A percentile compares a stretch with the other conserved stretches of the same genome.
phyloP scores from a whole-genome alignment of 345 rosid genomes.

The Physaria fendleri region DNA sequence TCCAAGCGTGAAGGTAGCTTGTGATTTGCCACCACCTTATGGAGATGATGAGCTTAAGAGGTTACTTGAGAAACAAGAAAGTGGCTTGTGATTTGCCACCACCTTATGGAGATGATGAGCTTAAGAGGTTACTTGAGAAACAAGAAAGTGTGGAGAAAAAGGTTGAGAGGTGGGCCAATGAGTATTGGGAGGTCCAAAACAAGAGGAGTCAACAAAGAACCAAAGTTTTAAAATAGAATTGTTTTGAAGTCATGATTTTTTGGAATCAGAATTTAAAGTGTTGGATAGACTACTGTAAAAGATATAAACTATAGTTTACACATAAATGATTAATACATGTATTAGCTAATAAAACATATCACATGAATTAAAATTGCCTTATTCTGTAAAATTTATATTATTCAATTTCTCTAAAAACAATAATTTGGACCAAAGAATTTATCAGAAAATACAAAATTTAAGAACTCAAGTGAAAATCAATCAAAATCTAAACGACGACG shows the following conservation, averaged over 20 bases:
- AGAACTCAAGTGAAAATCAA: not conserved
- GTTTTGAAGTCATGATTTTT: too few species aligned
- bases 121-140: constrained; percentile 26
- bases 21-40: constrained; percentile 39
- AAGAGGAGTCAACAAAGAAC: too few species aligned
- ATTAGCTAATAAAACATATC: too few species aligned
- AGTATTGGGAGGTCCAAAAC: constrained; percentile 9
- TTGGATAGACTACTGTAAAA: too few species aligned
- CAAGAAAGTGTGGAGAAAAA: constrained; percentile 19
- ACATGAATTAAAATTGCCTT: too few species aligned
- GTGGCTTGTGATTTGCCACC: constrained; percentile 43
- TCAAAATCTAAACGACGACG: not conserved
- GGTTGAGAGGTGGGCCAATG: constrained; percentile 32
- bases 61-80: constrained; percentile 30
- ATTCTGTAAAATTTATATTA: not conserved
- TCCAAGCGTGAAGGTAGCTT: constrained; percentile 37
- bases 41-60: constrained; percentile 17
- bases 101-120: constrained; percentile 23
- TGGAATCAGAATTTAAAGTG: too few species aligned
- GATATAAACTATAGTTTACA: too few species aligned
- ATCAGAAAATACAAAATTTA: not conserved
- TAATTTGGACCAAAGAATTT: not conserved
- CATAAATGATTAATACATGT: too few species aligned
- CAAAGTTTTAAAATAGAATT: too few species aligned
- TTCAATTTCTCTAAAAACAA: not conserved